These are phyloP conservation scores for Aspergillus asperescens DNA, from an alignment of 495 filamentous ascomycete genomes.

Conservation along the genomic window DNA sequence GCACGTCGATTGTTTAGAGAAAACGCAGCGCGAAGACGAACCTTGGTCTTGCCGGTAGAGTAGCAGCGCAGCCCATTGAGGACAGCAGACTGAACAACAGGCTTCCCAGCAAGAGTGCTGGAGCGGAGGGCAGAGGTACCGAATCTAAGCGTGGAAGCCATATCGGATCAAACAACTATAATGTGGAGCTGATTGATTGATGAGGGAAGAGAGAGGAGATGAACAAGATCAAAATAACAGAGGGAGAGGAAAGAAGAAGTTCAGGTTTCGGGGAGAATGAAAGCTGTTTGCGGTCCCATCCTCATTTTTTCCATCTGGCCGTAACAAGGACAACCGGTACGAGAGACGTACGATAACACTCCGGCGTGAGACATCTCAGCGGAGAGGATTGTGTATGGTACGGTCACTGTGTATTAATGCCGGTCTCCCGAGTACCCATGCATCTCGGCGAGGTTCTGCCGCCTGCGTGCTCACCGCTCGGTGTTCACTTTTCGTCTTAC, in stretches of 20 bases:
- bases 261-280: slow-evolving; percentile 21
- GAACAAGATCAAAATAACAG: slow-evolving; percentile 20
- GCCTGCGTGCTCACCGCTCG: neutral
- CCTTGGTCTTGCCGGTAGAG: slow-evolving; percentile 81
- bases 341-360: slow-evolving; percentile 21
- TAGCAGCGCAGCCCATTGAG: slow-evolving; percentile 84
- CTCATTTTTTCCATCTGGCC: slow-evolving; percentile 35
- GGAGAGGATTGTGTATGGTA: slow-evolving; percentile 17
- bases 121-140: slow-evolving; percentile 70
- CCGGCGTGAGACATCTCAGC: slow-evolving; percentile 19
- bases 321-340: slow-evolving; percentile 38
- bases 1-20: neutral
- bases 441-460: slow-evolving; percentile 9
- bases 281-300: slow-evolving; percentile 25
- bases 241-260: slow-evolving; percentile 29
- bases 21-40: slow-evolving; percentile 25
- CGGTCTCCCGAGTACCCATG: slow-evolving; percentile 20
- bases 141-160: slow-evolving; percentile 76
- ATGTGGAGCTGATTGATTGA: slow-evolving; percentile 27
- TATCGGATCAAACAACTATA: slow-evolving; percentile 44
- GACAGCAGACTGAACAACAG: slow-evolving; percentile 58
- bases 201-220: slow-evolving; percentile 22
- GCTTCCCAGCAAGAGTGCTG: slow-evolving; percentile 57
- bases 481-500: slow-evolving; percentile 1
- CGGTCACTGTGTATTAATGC: slow-evolving; percentile 17